phyloP scores from a whole-genome alignment of 1,284 basidiomycete species.

The Rhodotorula glutinis region DNA sequence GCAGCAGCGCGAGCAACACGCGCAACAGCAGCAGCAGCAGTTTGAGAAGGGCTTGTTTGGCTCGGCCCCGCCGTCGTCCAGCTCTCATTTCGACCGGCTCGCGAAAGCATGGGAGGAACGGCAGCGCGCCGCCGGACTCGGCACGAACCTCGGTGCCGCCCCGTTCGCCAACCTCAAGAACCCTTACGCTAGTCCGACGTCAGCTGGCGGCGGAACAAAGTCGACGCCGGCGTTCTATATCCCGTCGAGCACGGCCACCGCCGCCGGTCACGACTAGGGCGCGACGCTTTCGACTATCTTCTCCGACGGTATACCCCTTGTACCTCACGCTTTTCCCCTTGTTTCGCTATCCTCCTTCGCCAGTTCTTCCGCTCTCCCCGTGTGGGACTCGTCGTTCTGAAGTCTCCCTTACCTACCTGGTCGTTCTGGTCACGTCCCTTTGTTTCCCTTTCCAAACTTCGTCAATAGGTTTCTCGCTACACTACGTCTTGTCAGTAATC shows the following conservation, averaged over 20 bases:
- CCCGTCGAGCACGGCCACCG: constrained; percentile 1
- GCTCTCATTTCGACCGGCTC: constrained; percentile 22
- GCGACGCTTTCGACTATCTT: not conserved
- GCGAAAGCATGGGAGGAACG: constrained; percentile 24
- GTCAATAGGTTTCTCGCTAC: too few relatives aligned
- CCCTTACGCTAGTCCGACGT: constrained; percentile 2
- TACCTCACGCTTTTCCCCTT: too few relatives aligned
- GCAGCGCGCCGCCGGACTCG: constrained; percentile 1
- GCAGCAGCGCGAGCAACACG: not conserved
- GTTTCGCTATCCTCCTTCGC: too few relatives aligned
- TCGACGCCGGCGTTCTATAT: constrained; percentile 27
- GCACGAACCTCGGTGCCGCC: not conserved
- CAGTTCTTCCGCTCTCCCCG: too few relatives aligned
- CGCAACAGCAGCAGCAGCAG: not conserved
- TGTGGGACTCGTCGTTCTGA: too few relatives aligned
- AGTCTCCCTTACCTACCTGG: too few relatives aligned
- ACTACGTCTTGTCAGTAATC: too few relatives aligned
- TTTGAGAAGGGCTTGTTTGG: not conserved
- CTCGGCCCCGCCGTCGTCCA: not conserved
- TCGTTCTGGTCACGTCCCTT: too few relatives aligned
- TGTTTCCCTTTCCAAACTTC: too few relatives aligned
- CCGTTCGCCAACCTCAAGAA: not conserved
- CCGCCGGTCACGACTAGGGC: not conserved
- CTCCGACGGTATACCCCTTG: not conserved
- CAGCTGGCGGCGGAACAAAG: not conserved